Evolutionary conservation across 768 basidiomycete species (phyloP), one percentile per base, ranked within the genome.

Genomic region (Boletus tylopilopsis): DNA sequence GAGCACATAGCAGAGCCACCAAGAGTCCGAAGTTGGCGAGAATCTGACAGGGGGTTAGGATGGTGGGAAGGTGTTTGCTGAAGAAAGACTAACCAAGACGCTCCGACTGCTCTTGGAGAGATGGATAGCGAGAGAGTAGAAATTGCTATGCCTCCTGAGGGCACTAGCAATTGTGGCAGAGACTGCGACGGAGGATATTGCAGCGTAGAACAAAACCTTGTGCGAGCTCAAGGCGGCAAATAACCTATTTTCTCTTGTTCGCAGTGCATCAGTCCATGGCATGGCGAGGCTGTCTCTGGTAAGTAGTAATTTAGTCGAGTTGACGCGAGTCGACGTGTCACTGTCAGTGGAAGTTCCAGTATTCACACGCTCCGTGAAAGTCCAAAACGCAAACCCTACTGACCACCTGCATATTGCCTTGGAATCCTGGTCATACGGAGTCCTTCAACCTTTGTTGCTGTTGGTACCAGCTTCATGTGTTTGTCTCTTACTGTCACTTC

Each of bases 41-140:
- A 30, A 93, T 81, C 94, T 98, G 58, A 6, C 23, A 9, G 43
- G 36, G 15, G 45, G 41, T 44, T 46, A 53, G 59, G 32, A 10
- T 30, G 19, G 7, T 30, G 22, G 38, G 30, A 33, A 9, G 30
- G 23, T 45, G 33, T 40, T 32, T 38, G 32, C 32, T 40, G 37
- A 19, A 18, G 29, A 18, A 45, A 42, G 18, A 57, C 84, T 54
- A 53, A 97, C 96, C 73, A 99, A 73, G 46, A 94, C 82, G 58
- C 90, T 93, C n/a, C 91, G 83, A 62, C 85, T 92, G 64, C 91
- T 94, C 71, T 87, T 89, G 5, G 91, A 88, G n/a, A 99, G 79
- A 62, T 85, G 88, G 3, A 99, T 91, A 25, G 90, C 82, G 4
- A 95, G 87, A 15, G 94, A 87, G 66, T 94, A 99, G 72, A 97